Evolutionary conservation across 2,329 filamentous ascomycete species (phyloP), one percentile per base, ranked within the genome.

Genomic region (Hypoxylon sp.): DNA sequence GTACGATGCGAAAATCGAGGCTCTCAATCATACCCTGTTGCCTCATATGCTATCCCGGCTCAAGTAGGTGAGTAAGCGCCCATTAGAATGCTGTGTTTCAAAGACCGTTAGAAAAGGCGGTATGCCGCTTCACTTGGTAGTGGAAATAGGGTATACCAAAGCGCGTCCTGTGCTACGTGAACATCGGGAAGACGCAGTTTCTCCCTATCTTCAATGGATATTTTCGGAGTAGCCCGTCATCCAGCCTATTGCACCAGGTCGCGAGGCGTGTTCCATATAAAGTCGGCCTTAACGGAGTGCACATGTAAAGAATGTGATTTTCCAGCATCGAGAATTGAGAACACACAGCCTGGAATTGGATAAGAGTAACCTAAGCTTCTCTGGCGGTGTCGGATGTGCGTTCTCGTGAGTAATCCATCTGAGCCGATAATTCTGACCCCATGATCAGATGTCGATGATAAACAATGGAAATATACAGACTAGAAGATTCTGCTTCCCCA

Each of bases 401-500:
- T 36, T 45, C 28, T 45, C 51, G 4, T 44, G 24, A 12, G 22
- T 36, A 54, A 45, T 18, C 18, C 30, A 22, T 44, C n/a, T 18
- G 24, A 12, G 14, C 11, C 12, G 11, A 32, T 24, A 28, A 22
- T 14, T 26, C n/a, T 18, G 16, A 44, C 36, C 51, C n/a, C 51
- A 32, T 42, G 51, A 53, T 44, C 51, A 53, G 36, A 44, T 44
- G 8, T 18, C 36, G 36, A 40, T 40, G 36, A 40, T 40, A 40
- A 40, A 18, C 7, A 8, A 40, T 26, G 16, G 36, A 14, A 4
- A n/a, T n/a, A 18, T 18, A 51, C 44, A 6, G 22, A 45, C 51
- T 46, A 51, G 49, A 54, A 54, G n/a, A 24, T 61, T 61, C 42
- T 28, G n/a, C 38, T 32, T 45, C 18, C 42, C 26, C 24, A 40